Evolutionary conservation across 345 rosid genomes (phyloP), one percentile per base, ranked within the genome.

Genomic region (Jatropha curcas): DNA sequence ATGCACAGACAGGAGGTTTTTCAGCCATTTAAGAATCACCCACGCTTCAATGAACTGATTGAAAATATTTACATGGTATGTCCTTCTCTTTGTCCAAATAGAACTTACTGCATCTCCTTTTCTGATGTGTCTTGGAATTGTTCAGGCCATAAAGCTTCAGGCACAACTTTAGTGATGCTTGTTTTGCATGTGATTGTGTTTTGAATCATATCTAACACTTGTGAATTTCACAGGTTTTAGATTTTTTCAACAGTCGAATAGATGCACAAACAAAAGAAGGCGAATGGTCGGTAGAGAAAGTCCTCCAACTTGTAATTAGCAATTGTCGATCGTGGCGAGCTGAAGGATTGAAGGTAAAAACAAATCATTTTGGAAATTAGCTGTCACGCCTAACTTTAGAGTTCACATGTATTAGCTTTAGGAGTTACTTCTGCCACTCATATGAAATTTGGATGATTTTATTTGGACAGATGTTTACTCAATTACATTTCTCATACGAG

Each of bases 1-100:
- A 86, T 95, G 96, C 98, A 96, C 80, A 82, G 99, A 82, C 96
- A 96, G 82, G 98, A 96, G 84, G 93, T 96, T 72, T 96, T 96
- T 65, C 87, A 83, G 81, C 98, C 98, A 64, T 96, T 93, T 80
- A 88, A 85, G 83, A 86, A 83, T 76, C 97, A 93, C 82, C 96
- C 97, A 22, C 89, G 92, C 64, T 96, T 93, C 75, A 86, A 79
- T 53, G 99, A 93, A 86, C 85, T 96, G 82, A 88, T 96, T 31
- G 98, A 93, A 73, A 96, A 96, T 79, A 88, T 96, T 17, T 90
- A 83, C 73, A 90, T 84, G 68, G 99, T 92, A 88, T 11, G 71
- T 57, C 71, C 46, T 35, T 17, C 12, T 55, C 55, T 22, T 71
- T 76, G 43, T 0, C 19, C 1, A 51, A 30, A 50, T 57, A 58